Base-by-base conservation (phyloP, 1,284 basidiomycete genomes). In the Ustilago bromivora region DNA sequence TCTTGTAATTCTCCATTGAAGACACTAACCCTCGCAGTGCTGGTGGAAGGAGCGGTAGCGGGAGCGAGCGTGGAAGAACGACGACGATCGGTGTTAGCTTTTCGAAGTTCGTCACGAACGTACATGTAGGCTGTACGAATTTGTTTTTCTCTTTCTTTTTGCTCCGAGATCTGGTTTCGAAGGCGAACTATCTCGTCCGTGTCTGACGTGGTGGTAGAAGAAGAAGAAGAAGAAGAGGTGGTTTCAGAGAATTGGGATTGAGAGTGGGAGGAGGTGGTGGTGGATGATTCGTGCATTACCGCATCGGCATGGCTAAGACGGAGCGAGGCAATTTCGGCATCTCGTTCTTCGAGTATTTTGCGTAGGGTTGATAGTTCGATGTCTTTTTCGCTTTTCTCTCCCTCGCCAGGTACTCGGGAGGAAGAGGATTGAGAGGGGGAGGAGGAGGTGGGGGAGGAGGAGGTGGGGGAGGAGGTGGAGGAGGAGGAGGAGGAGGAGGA, bases 61-160 rank as follows among this genome's bases (percentile, higher is more conserved):
- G 23, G 12, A 43, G 36, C 1, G 71, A 46, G 17, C 13, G 23
- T 7, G 43, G 19, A 71, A 19, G 70, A 56, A 3, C 79, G 57
- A 5, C 75, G 61, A 1, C 78, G 72, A 28, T 82, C 72, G 13
- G 47, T 19, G 41, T 80, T 79, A 4, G 66, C 59, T 52, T 78
- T 77, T 9, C 82, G 76, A 38, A 82, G 62, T 54, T 83, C 81
- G 40, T 82, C 81, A 19, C 81, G 80, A 8, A 82, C 47, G 40
- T 70, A 69, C 51, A 75, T 61, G 72, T 83, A 83, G 0, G 82
- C 82, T 13, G 58, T 72, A 10, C 79, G 68, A 60, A 83, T 83
- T 56, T 79, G 79, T 32, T 66, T 63, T 49, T 83, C 82, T 8
- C 82, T 49, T 3, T 70, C 38, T 28, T 75, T 65, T 40, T 82